Percentiles rank a stretch among this genome's conserved stretches.
These are phyloP conservation scores for Turnera subulata DNA, from an alignment of 345 rosid species.

Conservation along the genomic window DNA sequence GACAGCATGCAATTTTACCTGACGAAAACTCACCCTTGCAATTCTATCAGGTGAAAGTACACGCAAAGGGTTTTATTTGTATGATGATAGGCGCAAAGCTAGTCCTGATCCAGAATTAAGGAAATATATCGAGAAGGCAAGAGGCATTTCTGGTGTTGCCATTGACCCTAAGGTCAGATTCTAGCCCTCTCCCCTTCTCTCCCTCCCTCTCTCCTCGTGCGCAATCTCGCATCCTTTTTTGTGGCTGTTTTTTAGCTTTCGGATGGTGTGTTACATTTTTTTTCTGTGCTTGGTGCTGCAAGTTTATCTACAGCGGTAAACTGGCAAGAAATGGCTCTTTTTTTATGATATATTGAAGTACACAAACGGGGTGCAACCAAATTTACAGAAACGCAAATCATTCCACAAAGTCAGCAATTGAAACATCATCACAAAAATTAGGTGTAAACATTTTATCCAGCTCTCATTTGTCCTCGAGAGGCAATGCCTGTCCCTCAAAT, in stretches of 20 bases:
- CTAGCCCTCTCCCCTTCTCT: no score
- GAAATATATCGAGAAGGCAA: conserved; percentile 75
- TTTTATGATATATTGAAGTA: no score
- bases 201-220: conserved; percentile 3
- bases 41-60: conserved; percentile 66
- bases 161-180: conserved; percentile 67
- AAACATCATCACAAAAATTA: background rate
- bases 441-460: no score
- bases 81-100: conserved; percentile 76
- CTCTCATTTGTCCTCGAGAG: conserved; percentile 3
- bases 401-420: background rate
- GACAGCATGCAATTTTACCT: no score
- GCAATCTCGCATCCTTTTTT: background rate
- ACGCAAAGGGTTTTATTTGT: conserved; percentile 77
- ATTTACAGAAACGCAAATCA: no score
- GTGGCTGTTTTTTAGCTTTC: background rate
- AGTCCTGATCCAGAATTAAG: conserved; percentile 80
- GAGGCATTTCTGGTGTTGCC: conserved; percentile 64
- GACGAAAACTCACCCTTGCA: no score
- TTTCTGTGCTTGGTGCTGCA: no score
- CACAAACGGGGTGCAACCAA: no score
- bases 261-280: no score
- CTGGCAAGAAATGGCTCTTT: no score
- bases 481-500: background rate
- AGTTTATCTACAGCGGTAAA: no score